phyloP scores from a whole-genome alignment of 495 filamentous ascomycete genomes.

The Copromyces sp. region DNA sequence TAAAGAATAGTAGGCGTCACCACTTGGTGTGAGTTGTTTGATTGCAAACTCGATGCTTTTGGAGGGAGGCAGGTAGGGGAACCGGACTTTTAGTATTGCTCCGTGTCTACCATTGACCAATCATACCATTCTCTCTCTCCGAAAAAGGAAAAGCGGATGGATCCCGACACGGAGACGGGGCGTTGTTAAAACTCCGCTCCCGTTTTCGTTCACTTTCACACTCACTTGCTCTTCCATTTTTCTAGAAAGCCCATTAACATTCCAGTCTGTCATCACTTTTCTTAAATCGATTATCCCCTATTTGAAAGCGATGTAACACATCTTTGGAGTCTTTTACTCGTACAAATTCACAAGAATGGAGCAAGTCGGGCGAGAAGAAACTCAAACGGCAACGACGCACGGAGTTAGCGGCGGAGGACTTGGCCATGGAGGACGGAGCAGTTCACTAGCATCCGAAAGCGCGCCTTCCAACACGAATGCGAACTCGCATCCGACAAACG shows the following conservation, averaged over 20 bases:
- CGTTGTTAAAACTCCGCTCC: not conserved
- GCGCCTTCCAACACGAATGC: not conserved
- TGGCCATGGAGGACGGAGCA: not conserved
- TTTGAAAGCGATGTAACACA: not conserved
- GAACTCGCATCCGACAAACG: not conserved
- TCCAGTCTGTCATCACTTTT: not conserved
- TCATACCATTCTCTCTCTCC: not conserved
- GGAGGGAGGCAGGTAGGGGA: not conserved
- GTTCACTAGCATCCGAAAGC: not conserved
- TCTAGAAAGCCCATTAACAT: not conserved
- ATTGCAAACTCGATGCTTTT: not conserved
- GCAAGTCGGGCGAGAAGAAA: not conserved
- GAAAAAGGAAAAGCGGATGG: not conserved
- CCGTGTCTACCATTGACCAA: not conserved
- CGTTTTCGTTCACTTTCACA: not conserved
- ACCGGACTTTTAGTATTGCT: not conserved
- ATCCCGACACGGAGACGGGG: not conserved
- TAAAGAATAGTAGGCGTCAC: not conserved
- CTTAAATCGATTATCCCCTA: not conserved
- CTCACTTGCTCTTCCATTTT: not conserved
- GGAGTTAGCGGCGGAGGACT: not conserved
- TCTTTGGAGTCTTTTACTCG: not conserved
- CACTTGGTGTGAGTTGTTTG: not conserved
- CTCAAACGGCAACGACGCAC: not conserved
- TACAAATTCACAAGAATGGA: not conserved